Percentiles rank a stretch among this genome's conserved stretches.
Conservation (phyloP, 1,284 basidiomycete genomes). For the Apiotrichum gamsii region DNA sequence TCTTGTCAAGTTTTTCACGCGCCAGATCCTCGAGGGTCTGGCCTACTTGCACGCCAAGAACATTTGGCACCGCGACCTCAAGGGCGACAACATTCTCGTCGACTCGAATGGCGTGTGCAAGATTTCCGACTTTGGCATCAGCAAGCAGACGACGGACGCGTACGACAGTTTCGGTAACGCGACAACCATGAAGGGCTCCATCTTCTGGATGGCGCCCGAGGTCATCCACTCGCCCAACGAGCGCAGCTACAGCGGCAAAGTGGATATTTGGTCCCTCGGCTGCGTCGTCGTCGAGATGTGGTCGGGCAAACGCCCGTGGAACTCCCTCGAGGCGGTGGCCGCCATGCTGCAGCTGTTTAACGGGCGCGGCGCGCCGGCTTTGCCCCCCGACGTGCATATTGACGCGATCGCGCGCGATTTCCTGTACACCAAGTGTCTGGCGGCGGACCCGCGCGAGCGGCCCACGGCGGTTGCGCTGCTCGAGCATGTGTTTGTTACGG, state of each 20-base stretch:
- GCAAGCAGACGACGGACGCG: slow-evolving; percentile 70
- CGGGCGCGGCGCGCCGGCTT: slow-evolving; percentile 70
- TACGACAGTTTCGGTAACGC: slow-evolving; percentile 65
- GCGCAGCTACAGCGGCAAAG: slow-evolving; percentile 86
- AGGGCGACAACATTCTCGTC: slow-evolving; percentile 97
- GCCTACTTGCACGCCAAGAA: slow-evolving; percentile 87
- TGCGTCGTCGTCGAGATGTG: slow-evolving; percentile 99
- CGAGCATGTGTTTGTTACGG: slow-evolving; percentile 70
- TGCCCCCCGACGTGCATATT: slow-evolving; percentile 74
- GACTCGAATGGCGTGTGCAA: slow-evolving; percentile 91
- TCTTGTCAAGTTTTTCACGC: slow-evolving; percentile 86
- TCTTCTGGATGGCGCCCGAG: slow-evolving; percentile 99
- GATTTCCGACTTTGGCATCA: slow-evolving; percentile 91
- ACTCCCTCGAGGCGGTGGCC: slow-evolving; percentile 76
- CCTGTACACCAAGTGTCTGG: slow-evolving; percentile 78
- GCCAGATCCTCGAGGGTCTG: slow-evolving; percentile 84
- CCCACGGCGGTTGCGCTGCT: slow-evolving; percentile 77
- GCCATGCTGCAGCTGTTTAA: slow-evolving; percentile 79
- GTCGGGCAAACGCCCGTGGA: slow-evolving; percentile 90
- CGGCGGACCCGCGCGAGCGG: slow-evolving; percentile 78
- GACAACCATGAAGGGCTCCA: slow-evolving; percentile 91
- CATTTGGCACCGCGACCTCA: slow-evolving; percentile 93
- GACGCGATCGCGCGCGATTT: slow-evolving; percentile 77
- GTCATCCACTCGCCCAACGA: slow-evolving; percentile 61
- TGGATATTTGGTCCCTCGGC: slow-evolving; percentile 97